A percentile compares a stretch with the other conserved stretches of the same genome.
Evolutionary conservation across 1,284 basidiomycete species (phyloP).

Genomic region (Sphaerobolus stellatus): DNA sequence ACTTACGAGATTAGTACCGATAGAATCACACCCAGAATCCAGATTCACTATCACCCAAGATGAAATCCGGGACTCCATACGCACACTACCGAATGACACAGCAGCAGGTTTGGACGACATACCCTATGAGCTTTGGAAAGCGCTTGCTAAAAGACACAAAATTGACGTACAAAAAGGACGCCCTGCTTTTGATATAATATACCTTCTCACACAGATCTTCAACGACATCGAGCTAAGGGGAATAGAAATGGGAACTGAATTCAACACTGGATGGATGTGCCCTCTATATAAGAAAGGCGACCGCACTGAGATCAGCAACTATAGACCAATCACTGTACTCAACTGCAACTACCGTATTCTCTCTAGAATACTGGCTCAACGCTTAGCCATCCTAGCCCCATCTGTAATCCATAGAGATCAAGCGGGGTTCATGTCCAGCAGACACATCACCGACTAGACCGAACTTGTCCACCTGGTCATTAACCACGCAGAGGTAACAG

Average conservation of each 20-base stretch:
- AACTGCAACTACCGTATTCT: background rate
- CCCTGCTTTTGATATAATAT: background rate
- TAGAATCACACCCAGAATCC: no score
- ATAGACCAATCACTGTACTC: background rate
- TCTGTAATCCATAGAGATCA: background rate
- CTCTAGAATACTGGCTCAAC: background rate
- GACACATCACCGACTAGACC: background rate
- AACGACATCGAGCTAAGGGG: constrained; percentile 18
- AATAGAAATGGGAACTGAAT: constrained; percentile 15
- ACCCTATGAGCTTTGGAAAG: constrained; percentile 21
- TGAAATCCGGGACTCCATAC: background rate
- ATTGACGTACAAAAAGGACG: background rate
- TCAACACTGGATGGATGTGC: constrained; percentile 28
- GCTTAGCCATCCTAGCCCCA: background rate
- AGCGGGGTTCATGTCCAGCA: background rate
- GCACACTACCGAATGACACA: background rate
- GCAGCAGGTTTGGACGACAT: constrained; percentile 18
- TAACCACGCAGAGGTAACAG: background rate
- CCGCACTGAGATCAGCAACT: background rate
- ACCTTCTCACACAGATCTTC: background rate
- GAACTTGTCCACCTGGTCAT: background rate
- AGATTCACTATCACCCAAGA: background rate
- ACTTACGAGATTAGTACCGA: no score
- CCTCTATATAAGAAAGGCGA: background rate
- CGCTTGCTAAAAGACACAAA: background rate